Conservation (phyloP, 108 stramenopile genomes). For the Pseudonitzschia multistriata region DNA sequence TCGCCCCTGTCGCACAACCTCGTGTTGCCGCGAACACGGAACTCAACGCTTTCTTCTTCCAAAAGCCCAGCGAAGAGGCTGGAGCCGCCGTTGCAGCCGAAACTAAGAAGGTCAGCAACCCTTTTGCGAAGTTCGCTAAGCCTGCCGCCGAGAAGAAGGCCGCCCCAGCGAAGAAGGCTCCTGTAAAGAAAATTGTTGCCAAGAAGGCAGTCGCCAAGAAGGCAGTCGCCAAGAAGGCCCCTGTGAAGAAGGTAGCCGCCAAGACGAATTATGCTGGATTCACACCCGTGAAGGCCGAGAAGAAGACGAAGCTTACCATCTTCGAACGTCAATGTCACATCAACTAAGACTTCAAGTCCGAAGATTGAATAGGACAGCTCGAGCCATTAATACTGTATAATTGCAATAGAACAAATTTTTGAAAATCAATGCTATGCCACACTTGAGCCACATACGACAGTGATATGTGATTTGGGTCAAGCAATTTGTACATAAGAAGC, state of each 20-base stretch:
- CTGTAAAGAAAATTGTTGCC: slow-evolving; percentile 11
- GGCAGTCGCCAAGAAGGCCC: slow-evolving; percentile 7
- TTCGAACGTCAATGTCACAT: slow-evolving; percentile 15
- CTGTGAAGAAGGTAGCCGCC: slow-evolving; percentile 7
- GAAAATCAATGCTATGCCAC: too few species aligned
- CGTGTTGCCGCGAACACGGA: neutral
- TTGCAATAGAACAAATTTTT: too few species aligned
- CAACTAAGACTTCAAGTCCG: neutral
- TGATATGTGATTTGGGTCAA: too few species aligned
- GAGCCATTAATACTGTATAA: too few species aligned
- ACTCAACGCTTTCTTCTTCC: slow-evolving; percentile 11
- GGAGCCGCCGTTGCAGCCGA: neutral
- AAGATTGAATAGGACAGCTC: neutral
- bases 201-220: slow-evolving; percentile 23
- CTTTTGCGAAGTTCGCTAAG: neutral
- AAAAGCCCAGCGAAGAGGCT: neutral
- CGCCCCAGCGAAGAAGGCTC: slow-evolving; percentile 18
- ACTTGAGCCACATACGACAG: too few species aligned
- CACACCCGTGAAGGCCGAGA: neutral
- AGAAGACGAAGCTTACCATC: slow-evolving; percentile 10
- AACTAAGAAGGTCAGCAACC: neutral
- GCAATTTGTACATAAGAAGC: too few species aligned
- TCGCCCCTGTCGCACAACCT: slow-evolving; percentile 1
- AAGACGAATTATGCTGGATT: neutral
- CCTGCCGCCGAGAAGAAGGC: slow-evolving; percentile 11